Conservation (phyloP, 73 alveolate species). For the Breviolum minutum region DNA sequence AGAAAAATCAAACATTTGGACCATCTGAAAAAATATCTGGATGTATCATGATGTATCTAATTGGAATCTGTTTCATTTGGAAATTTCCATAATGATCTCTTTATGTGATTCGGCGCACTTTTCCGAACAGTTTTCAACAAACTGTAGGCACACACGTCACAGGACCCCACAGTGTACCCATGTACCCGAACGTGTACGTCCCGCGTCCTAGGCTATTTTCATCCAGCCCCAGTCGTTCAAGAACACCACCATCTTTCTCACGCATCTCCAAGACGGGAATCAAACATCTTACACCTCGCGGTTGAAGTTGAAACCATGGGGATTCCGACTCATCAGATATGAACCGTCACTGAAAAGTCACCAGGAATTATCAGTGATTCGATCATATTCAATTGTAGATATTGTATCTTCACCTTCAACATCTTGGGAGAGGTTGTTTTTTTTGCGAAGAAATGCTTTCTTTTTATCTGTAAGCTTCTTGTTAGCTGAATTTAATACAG, state of each 20-base stretch:
- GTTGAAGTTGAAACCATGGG: not conserved
- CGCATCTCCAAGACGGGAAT: conserved; percentile 56
- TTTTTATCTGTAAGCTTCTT: too few species aligned
- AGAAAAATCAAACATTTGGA: too few species aligned
- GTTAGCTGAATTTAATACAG: too few species aligned
- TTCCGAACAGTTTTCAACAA: not conserved
- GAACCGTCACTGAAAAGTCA: not conserved
- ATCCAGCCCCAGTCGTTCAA: conserved; percentile 58
- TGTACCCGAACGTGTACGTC: not conserved
- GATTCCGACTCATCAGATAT: not conserved
- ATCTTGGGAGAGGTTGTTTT: too few species aligned
- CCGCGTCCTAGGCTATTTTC: conserved; percentile 82
- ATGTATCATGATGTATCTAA: not conserved
- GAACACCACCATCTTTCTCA: conserved; percentile 55
- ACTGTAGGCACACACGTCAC: not conserved
- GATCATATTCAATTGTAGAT: not conserved
- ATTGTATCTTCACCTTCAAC: too few species aligned
- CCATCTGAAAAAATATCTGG: not conserved
- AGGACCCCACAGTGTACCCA: not conserved
- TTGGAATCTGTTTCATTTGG: not conserved
- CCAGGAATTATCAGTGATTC: not conserved
- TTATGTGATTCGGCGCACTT: too few species aligned
- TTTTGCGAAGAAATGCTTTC: too few species aligned
- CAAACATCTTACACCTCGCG: conserved; percentile 4
- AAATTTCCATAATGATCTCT: not conserved